Conservation (phyloP, 2,329 filamentous ascomycete species). For the Xylogone sp. region DNA sequence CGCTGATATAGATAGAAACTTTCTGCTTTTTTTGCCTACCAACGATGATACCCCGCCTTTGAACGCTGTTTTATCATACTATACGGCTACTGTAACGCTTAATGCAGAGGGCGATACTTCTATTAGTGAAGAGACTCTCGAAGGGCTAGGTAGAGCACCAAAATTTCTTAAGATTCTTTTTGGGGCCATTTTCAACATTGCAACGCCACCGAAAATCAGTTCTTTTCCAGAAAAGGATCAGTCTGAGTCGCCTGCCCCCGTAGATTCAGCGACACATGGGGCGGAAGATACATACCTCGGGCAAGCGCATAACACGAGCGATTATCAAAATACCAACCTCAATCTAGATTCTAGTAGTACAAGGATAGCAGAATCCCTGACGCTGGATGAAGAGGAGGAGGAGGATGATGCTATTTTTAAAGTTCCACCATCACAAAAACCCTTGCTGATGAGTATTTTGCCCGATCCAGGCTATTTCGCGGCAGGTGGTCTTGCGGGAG, state of each 20-base stretch:
- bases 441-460: constrained; percentile 38
- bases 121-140: constrained; percentile 83
- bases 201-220: constrained; percentile 32
- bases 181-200: constrained; percentile 70
- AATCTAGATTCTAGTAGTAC: neutral
- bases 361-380: constrained; percentile 1
- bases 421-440: constrained; percentile 14
- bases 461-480: constrained; percentile 96
- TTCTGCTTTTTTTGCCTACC: constrained; percentile 82
- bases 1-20: constrained; percentile 58
- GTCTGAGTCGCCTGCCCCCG: constrained; percentile 14
- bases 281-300: neutral
- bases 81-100: constrained; percentile 82
- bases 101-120: constrained; percentile 92
- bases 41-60: constrained; percentile 64
- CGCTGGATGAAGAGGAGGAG: constrained; percentile 9
- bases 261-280: neutral
- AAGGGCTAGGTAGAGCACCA: constrained; percentile 85
- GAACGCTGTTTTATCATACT: constrained; percentile 83
- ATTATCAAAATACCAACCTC: neutral
- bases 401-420: constrained; percentile 6
- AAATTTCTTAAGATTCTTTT: constrained; percentile 69
- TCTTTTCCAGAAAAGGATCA: constrained; percentile 5
- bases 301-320: neutral
- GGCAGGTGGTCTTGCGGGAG: constrained; percentile 91